Base-by-base conservation (phyloP, 352 stramenopile species). In the Globisporangium cylindrosporum region DNA sequence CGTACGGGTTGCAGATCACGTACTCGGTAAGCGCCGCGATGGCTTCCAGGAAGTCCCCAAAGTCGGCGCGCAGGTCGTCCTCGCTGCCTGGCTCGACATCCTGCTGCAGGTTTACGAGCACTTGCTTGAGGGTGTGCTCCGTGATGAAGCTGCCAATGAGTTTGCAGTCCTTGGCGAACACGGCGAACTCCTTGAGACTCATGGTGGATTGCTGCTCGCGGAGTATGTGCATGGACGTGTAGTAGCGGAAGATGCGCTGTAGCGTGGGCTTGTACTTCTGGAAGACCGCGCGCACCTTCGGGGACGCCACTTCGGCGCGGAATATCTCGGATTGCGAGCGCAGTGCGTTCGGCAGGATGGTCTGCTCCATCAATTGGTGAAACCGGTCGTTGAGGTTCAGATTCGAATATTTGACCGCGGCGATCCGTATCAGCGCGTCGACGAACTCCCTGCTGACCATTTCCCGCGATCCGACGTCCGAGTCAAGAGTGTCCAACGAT, bases 171-270 rank as follows among this genome's bases (percentile, higher is more conserved):
- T 83, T 80, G 1, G 80, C 79, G 56, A 93, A 77, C 38, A 91
- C 74, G 22, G 76, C 64, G 22, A 94, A 85, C 34, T 88, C 79
- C 32, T 78, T 71, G 36, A 92, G 67, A 3, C 76, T 74, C 36
- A 94, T 78, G n/a, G 86, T 92, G 46, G 84, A 92, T 64, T 91
- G 84, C 61, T 89, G 78, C 73, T 92, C 83, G 32, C 83, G 86
- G 36, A 90, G 70, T 18, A 78, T 75, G 59, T 93, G 79, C 84
- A 94, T 92, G 20, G 81, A 89, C 32, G 85, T 76, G 67, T 93
- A 94, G 68, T 94, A 94, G 8, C 83, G 81, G 58, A 94, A 94
- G 32, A 92, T 71, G n/a, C 78, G 73, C 65, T 93, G 87, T 22
- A 94, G 79, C 20, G 72, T 63, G 18, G 67, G 70, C 60, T 94